Evolutionary conservation across 495 filamentous ascomycete genomes (phyloP).

Genomic region (Letharia lupina): DNA sequence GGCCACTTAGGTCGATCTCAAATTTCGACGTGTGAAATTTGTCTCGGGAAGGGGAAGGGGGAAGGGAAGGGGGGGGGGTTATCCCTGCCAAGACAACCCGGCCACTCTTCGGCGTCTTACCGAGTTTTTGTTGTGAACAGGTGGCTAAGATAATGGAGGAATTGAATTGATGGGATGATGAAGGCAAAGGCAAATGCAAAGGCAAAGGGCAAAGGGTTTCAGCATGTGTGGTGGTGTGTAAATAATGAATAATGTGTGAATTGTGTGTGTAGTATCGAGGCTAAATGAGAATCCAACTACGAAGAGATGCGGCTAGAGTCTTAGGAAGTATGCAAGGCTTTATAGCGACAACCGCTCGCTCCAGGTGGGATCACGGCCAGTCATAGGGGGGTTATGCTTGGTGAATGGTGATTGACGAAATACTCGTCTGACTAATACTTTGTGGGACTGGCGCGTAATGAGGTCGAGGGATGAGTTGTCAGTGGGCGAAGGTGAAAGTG

Average conservation of each 20-base stretch:
- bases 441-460: conserved; percentile 13
- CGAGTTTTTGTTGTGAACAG: not conserved
- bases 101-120: not conserved
- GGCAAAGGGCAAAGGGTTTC: no score
- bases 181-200: no score
- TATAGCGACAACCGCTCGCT: conserved; percentile 11
- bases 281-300: conserved; percentile 6
- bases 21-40: not conserved
- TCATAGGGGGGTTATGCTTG: not conserved
- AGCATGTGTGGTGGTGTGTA: no score
- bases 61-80: not conserved
- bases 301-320: conserved; percentile 10
- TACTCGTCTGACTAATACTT: conserved; percentile 10
- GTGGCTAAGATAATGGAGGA: no score
- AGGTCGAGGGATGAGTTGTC: conserved; percentile 1
- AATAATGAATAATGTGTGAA: no score
- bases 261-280: not conserved
- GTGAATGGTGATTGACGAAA: not conserved
- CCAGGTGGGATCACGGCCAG: not conserved
- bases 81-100: conserved; percentile 2
- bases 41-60: no score
- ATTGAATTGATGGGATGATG: no score
- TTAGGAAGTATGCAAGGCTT: conserved; percentile 14
- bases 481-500: conserved; percentile 5
- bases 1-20: not conserved